These are phyloP conservation scores for Scheffersomyces segobiensis DNA, from an alignment of 1,139 yeast genomes.

Conservation along the genomic window DNA sequence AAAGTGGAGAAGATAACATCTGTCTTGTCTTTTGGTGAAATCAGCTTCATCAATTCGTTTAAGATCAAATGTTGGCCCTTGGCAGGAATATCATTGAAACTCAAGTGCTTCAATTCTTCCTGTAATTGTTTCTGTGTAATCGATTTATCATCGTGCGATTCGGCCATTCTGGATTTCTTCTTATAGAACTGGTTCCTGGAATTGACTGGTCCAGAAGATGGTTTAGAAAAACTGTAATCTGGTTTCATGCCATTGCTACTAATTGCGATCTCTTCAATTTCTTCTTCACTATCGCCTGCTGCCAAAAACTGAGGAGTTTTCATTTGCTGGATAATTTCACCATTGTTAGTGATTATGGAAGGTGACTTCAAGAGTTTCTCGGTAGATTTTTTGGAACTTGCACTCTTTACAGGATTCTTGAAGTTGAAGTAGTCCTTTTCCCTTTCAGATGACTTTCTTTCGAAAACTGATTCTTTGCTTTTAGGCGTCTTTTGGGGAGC, in stretches of 20 bases:
- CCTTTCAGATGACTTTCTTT: not conserved
- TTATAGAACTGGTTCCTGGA: not conserved
- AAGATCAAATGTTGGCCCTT: slow-evolving; percentile 86
- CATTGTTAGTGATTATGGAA: slow-evolving; percentile 40
- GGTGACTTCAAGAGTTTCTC: slow-evolving; percentile 20
- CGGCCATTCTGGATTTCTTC: not conserved
- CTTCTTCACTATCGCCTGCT: slow-evolving; percentile 26
- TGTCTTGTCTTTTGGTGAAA: slow-evolving; percentile 58
- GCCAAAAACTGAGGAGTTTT: slow-evolving; percentile 37
- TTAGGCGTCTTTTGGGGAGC: not conserved
- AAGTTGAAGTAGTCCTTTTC: not conserved
- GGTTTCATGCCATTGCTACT: slow-evolving; percentile 1
- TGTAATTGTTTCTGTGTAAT: slow-evolving; percentile 41
- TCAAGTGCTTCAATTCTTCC: slow-evolving; percentile 42
- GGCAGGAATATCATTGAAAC: slow-evolving; percentile 86
- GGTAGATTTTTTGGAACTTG: not conserved
- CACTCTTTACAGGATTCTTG: not conserved
- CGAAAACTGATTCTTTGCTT: not conserved
- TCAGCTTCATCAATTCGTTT: slow-evolving; percentile 75
- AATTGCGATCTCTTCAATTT: slow-evolving; percentile 1
- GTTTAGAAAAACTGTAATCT: not conserved
- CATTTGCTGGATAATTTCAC: slow-evolving; percentile 38
- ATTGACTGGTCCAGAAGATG: slow-evolving; percentile 2
- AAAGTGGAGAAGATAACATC: slow-evolving; percentile 81
- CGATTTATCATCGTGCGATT: slow-evolving; percentile 4